phyloP scores from a whole-genome alignment of 2,329 filamentous ascomycete genomes.

The Gaeumannomyces tritici region DNA sequence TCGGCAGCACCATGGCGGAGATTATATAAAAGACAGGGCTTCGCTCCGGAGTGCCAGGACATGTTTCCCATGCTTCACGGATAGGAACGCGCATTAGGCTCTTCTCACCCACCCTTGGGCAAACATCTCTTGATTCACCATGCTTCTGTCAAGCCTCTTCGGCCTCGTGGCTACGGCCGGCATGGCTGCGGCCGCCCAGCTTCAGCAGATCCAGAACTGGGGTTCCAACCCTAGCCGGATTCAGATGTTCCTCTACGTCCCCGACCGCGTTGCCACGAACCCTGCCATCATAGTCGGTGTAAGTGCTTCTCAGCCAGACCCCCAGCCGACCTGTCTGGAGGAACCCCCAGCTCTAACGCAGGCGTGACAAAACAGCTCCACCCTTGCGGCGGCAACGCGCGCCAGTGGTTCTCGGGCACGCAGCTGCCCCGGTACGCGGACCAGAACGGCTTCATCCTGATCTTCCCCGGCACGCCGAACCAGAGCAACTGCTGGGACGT shows the following conservation, averaged over 20 bases:
- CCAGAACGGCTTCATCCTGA: conserved; percentile 32
- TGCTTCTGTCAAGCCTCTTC: conserved; percentile 3
- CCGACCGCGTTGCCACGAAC: conserved; percentile 21
- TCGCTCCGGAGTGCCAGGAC: neutral
- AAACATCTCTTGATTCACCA: neutral
- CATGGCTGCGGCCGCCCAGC: conserved; percentile 20
- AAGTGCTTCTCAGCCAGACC: neutral
- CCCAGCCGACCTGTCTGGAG: too few relatives aligned
- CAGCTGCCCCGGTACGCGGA: conserved; percentile 36
- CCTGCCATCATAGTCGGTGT: conserved; percentile 41
- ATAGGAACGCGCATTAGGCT: neutral
- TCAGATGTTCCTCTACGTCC: conserved; percentile 34
- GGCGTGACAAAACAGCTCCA: conserved; percentile 2
- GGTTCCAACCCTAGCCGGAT: conserved; percentile 27
- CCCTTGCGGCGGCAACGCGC: conserved; percentile 5
- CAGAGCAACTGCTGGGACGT: conserved; percentile 48
- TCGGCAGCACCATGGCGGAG: neutral
- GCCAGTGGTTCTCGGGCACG: conserved; percentile 42
- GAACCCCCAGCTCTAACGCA: neutral
- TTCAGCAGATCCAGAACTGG: conserved; percentile 29
- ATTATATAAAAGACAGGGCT: neutral
- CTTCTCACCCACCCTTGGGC: neutral
- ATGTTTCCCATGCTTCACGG: neutral
- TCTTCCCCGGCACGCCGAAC: conserved; percentile 41
- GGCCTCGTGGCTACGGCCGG: neutral